phyloP scores from a whole-genome alignment of 352 stramenopile genomes.

The Globisporangium middletonii region DNA sequence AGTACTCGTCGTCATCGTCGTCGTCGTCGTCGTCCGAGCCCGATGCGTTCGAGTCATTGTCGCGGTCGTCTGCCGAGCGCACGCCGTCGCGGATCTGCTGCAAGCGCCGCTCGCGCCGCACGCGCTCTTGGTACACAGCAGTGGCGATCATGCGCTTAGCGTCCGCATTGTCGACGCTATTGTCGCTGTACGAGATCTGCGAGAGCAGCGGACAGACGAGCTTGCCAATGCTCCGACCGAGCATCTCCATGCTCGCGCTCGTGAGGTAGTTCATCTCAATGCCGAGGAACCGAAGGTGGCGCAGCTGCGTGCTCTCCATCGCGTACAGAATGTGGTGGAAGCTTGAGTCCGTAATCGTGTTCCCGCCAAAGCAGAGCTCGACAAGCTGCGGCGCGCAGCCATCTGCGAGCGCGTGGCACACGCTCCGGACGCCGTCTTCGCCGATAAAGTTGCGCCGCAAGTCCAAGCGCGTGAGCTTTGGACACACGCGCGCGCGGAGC shows the following conservation, averaged over 20 bases:
- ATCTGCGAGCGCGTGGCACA: slow-evolving; percentile 69
- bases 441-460: slow-evolving; percentile 84
- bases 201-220: slow-evolving; percentile 67
- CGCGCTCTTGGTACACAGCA: slow-evolving; percentile 70
- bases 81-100: slow-evolving; percentile 38
- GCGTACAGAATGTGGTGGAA: slow-evolving; percentile 78
- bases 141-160: slow-evolving; percentile 75
- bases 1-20: slow-evolving; percentile 16
- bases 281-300: slow-evolving; percentile 60
- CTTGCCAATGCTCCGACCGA: slow-evolving; percentile 77
- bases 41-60: slow-evolving; percentile 19
- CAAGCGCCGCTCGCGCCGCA: slow-evolving; percentile 45
- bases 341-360: slow-evolving; percentile 81
- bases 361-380: slow-evolving; percentile 76
- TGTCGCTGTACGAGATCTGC: slow-evolving; percentile 87
- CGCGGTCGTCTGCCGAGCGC: slow-evolving; percentile 19
- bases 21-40: slow-evolving; percentile 25
- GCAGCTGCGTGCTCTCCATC: slow-evolving; percentile 69
- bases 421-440: slow-evolving; percentile 61
- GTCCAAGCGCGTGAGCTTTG: slow-evolving; percentile 72
- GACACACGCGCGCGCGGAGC: slow-evolving; percentile 70
- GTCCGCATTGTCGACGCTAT: slow-evolving; percentile 66
- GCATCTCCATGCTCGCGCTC: slow-evolving; percentile 79
- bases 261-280: slow-evolving; percentile 87
- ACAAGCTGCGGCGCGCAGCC: slow-evolving; percentile 58